Evolutionary conservation across 179 eudicot species (phyloP), one percentile per base, ranked within the genome.

Genomic region (Silene vulgaris): DNA sequence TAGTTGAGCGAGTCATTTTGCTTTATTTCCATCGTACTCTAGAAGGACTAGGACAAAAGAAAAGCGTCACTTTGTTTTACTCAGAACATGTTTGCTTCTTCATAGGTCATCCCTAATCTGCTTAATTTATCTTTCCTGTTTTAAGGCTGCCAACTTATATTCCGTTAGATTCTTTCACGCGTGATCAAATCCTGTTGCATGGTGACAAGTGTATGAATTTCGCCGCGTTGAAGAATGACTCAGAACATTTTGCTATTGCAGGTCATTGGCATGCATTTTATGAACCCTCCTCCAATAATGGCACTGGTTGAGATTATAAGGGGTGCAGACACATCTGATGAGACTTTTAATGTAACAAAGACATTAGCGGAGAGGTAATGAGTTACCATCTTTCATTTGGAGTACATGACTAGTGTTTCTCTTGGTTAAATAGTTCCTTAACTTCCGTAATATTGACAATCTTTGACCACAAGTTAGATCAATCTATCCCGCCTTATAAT

Each of bases 221-320:
- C 4, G 48, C 5, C 35, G 12, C 6, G 8, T 43, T 20, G 3
- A 43, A 45, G 17, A 69, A 26, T 21, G 73, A 69, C 37, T 21
- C 60, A 3, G 8, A 65, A 20, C 59, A 61, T 62, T 68, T 62
- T 43, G 54, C 66, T 59, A 65, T 72, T 79, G 74, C 84, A 92
- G 97, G 96, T 92, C 75, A 89, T 92, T 78, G 97, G 97, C 56
- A 90, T 92, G 97, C 97, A 92, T 82, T 92, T 92, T 74, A 90
- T 92, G 96, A 90, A 92, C 71, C 97, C 97, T 82, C 96, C 97
- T 72, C 94, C 96, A 59, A 78, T 92, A 52, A 92, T 92, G 97
- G 87, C 87, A 72, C 84, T 92, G 80, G 88, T 92, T 75, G 97
- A 92, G 86, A 89, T 92, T 74, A 75, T 92, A 69, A 84, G 89